Percentiles rank a stretch among this genome's conserved stretches.
phyloP scores from a whole-genome alignment of 257 asterid genomes.

The Orobanche coerulescens region DNA sequence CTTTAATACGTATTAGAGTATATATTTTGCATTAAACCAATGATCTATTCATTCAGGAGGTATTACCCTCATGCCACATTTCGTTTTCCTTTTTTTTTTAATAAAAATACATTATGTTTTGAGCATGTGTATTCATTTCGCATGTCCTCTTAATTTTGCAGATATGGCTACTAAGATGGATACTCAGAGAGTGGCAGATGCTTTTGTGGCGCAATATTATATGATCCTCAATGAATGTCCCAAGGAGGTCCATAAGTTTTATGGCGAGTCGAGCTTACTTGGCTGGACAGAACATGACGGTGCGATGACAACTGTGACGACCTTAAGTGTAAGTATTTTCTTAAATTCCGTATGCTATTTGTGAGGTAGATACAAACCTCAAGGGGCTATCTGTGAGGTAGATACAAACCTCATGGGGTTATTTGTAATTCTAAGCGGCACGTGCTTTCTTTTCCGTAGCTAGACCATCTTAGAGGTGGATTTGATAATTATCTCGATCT shows the following conservation, averaged over 20 bases:
- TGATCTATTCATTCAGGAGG: background rate
- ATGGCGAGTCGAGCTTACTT: constrained; percentile 36
- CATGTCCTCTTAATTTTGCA: constrained; percentile 21
- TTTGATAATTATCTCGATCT: too few species aligned
- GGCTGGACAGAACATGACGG: constrained; percentile 39
- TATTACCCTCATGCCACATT: background rate
- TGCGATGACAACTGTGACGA: constrained; percentile 26
- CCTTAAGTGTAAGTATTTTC: constrained; percentile 29
- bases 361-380: background rate
- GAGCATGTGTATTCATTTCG: too few species aligned
- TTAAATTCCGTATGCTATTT: background rate
- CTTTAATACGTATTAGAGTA: background rate
- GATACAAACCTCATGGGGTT: too few species aligned
- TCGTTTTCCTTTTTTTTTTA: background rate
- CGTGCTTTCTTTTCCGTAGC: too few species aligned
- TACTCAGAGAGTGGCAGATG: constrained; percentile 27
- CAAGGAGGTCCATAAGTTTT: constrained; percentile 35
- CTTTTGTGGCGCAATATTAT: constrained; percentile 39
- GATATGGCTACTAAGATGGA: constrained; percentile 33
- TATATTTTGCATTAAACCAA: background rate
- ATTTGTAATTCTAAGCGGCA: too few species aligned
- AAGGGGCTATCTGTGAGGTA: background rate
- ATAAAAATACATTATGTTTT: background rate
- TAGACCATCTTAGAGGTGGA: too few species aligned
- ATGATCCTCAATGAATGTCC: constrained; percentile 28